A percentile compares a stretch with the other conserved stretches of the same genome.
Evolutionary conservation across 768 basidiomycete species (phyloP).

Genomic region (Boletus tylopilopsis): DNA sequence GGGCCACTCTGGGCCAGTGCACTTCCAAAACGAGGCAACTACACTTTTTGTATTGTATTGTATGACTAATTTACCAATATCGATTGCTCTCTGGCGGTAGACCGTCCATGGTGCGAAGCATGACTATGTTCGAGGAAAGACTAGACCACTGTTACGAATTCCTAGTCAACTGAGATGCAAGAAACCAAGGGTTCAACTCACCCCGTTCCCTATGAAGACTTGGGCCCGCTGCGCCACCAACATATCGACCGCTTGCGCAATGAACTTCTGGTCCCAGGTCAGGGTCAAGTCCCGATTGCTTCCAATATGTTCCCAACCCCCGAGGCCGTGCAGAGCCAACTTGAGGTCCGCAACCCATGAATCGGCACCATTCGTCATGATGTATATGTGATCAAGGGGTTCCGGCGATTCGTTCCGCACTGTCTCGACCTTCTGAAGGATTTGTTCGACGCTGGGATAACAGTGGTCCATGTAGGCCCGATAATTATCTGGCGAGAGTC

Average conservation of each 20-base stretch:
- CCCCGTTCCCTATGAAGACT: conserved; percentile 51
- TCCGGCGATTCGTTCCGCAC: conserved; percentile 27
- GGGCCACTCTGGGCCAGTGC: conserved; percentile 12
- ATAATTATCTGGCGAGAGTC: conserved; percentile 17
- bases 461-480: conserved; percentile 37
- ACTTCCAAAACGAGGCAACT: conserved; percentile 16
- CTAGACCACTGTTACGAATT: conserved; percentile 35
- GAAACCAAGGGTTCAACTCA: conserved; percentile 22
- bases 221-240: conserved; percentile 43
- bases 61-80: conserved; percentile 28
- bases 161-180: not conserved
- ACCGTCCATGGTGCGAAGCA: conserved; percentile 33
- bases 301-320: conserved; percentile 35
- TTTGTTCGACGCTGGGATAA: conserved; percentile 37
- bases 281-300: conserved; percentile 40
- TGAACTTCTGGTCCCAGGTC: conserved; percentile 39
- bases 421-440: conserved; percentile 36
- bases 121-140: conserved; percentile 37
- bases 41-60: not conserved
- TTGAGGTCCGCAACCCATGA: conserved; percentile 40
- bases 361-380: conserved; percentile 43
- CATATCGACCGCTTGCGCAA: conserved; percentile 50
- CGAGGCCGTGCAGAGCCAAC: conserved; percentile 27
- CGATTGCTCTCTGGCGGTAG: conserved; percentile 27
- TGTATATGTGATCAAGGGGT: conserved; percentile 37